phyloP scores from a whole-genome alignment of 1,139 yeast genomes.

The Candida sp. region DNA sequence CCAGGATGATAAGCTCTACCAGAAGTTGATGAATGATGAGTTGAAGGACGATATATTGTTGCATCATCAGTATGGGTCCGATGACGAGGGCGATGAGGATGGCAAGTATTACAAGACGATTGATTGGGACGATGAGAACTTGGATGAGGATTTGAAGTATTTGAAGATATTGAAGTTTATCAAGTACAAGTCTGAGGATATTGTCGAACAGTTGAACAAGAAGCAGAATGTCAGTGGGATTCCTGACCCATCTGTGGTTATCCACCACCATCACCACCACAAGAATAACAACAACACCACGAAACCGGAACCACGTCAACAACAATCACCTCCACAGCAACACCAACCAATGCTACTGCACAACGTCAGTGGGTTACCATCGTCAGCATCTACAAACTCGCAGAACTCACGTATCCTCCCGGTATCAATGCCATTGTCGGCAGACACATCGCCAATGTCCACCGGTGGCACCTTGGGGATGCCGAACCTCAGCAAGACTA shows the following conservation, averaged over 20 bases:
- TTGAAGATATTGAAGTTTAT: constrained; percentile 47
- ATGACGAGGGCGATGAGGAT: constrained; percentile 35
- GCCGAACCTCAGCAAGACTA: neutral
- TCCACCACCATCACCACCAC: constrained; percentile 10
- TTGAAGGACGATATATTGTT: constrained; percentile 42
- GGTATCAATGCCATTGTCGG: neutral
- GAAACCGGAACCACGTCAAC: neutral
- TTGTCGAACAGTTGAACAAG: constrained; percentile 12
- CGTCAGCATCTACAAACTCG: neutral
- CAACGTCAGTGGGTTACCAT: neutral
- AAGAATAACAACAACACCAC: constrained; percentile 3
- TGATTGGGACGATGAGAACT: constrained; percentile 55
- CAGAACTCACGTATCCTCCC: neutral
- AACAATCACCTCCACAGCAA: neutral
- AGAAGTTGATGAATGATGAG: constrained; percentile 45
- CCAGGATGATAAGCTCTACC: constrained; percentile 43
- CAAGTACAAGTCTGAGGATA: constrained; percentile 37
- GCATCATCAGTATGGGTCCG: constrained; percentile 33
- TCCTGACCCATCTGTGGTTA: constrained; percentile 7
- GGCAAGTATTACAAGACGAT: constrained; percentile 28
- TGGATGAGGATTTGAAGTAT: constrained; percentile 54
- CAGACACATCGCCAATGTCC: neutral
- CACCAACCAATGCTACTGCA: neutral
- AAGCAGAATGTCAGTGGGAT: constrained; percentile 4
- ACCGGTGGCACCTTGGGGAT: neutral